Conservation (phyloP, 345 rosid species). For the Eucalyptus decipiens region DNA sequence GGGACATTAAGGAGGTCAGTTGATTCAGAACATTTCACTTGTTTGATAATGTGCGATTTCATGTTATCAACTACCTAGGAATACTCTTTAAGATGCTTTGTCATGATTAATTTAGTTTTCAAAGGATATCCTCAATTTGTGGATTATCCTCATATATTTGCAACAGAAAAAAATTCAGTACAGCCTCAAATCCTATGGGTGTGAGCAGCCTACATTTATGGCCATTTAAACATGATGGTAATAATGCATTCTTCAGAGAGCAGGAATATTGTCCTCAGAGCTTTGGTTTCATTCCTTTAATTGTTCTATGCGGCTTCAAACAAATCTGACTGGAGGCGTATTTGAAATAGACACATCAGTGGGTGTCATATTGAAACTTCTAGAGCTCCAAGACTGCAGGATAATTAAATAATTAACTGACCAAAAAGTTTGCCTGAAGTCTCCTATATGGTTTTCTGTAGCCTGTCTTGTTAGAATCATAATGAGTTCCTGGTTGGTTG, state of each 20-base stretch:
- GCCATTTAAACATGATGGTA: neutral
- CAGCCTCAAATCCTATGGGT: neutral
- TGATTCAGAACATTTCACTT: neutral
- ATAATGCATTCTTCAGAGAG: neutral
- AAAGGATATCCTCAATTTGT: neutral
- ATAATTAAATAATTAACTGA: neutral
- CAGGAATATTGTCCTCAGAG: neutral
- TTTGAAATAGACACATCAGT: neutral
- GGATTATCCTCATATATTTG: neutral
- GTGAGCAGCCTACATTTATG: neutral
- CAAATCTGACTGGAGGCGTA: neutral
- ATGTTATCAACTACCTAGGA: neutral
- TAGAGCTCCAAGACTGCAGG: neutral
- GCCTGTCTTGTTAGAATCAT: neutral
- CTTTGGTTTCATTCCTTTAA: neutral
- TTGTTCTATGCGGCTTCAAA: neutral
- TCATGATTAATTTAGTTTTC: neutral
- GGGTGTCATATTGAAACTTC: neutral
- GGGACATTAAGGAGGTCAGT: conserved; percentile 60
- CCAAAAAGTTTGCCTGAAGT: neutral
- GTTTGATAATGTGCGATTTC: neutral
- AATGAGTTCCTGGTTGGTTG: neutral
- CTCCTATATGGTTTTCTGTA: neutral
- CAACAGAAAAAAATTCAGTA: neutral
- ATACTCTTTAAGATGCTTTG: neutral